Conservation (phyloP, 768 basidiomycete species). For the Auriscalpium orientale region DNA sequence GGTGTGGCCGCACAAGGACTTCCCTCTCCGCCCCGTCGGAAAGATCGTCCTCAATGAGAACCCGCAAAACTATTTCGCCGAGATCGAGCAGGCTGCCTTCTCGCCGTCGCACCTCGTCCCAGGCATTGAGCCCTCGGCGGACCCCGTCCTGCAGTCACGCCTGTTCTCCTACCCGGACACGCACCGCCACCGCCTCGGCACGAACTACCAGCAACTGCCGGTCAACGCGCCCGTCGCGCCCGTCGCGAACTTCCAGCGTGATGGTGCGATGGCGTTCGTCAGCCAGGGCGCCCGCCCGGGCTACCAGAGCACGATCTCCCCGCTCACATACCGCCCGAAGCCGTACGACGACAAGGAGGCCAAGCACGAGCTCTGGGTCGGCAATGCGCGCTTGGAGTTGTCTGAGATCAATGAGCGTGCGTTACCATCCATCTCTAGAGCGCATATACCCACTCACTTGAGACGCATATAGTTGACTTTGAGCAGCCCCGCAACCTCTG, state of each 20-base stretch:
- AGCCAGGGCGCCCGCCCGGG: conserved; percentile 83
- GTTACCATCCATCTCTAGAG: conserved; percentile 20
- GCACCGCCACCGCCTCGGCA: conserved; percentile 76
- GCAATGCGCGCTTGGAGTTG: conserved; percentile 59
- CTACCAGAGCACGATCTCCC: conserved; percentile 74
- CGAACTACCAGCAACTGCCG: conserved; percentile 80
- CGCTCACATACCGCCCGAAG: conserved; percentile 55
- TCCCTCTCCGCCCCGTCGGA: conserved; percentile 84
- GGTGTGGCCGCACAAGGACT: conserved; percentile 82
- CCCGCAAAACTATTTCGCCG: conserved; percentile 84
- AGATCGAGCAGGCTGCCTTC: conserved; percentile 90
- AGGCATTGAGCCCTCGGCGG: conserved; percentile 83
- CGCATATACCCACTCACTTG: not conserved
- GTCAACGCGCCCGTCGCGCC: conserved; percentile 74
- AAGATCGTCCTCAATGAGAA: conserved; percentile 78
- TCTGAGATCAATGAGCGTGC: conserved; percentile 74
- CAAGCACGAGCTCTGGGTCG: conserved; percentile 71
- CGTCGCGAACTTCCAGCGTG: conserved; percentile 89
- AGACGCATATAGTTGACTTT: conserved; percentile 55
- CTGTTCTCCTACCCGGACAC: conserved; percentile 94
- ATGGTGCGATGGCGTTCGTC: conserved; percentile 58
- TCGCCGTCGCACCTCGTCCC: conserved; percentile 83
- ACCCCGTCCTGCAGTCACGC: conserved; percentile 91
- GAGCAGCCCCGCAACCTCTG: conserved; percentile 75
- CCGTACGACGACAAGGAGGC: conserved; percentile 25